Evolutionary conservation across 345 rosid species (phyloP), one percentile per base, ranked within the genome.

Genomic region (Brassica carinata): DNA sequence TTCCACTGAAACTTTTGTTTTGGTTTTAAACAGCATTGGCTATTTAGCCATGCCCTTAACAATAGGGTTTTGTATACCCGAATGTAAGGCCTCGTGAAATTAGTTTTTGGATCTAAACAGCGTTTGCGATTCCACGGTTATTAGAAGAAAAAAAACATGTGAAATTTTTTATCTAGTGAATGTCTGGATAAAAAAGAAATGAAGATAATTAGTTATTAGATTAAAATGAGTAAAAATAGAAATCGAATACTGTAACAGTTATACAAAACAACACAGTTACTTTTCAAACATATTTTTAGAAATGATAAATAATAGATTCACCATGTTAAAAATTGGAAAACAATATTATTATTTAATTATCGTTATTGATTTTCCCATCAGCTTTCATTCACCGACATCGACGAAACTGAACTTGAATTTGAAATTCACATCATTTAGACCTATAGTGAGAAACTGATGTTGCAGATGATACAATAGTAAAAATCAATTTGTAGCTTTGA

Each of bases 401-500:
- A 53, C 18, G 58, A 53, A 53, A 6, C 58, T 53, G 58, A 53
- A 53, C 17, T 48, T 48, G 15, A 15, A 5, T n/a, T 7, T 34
- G 23, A 69, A 40, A 43, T 6, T 68, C 45, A 68, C 57, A 68
- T 58, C 45, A 75, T 2, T 69, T 36, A 66, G 26, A 65, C 64
- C 64, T 66, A 69, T 33, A 7, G 26, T 34, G 23, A 31, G 65
- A 75, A 51, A 65, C 23, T 31, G 64, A 18, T 51, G 23, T 18
- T 31, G 78, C 78, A 48, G 34, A 51, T 75, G n/a, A 53, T 19
- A 53, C 36, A 75, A 75, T 43, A 33, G 72, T 75, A 19, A 48
- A 51, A 55, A 53, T 66, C 38, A 75, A 23, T 55, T 34, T 43
- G 23, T 66, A 75, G 72, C 66, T 66, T 75, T 66, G 72, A 75